A percentile compares a stretch with the other conserved stretches of the same genome.
phyloP scores from a whole-genome alignment of 352 stramenopile species.

The Globisporangium radiosum region DNA sequence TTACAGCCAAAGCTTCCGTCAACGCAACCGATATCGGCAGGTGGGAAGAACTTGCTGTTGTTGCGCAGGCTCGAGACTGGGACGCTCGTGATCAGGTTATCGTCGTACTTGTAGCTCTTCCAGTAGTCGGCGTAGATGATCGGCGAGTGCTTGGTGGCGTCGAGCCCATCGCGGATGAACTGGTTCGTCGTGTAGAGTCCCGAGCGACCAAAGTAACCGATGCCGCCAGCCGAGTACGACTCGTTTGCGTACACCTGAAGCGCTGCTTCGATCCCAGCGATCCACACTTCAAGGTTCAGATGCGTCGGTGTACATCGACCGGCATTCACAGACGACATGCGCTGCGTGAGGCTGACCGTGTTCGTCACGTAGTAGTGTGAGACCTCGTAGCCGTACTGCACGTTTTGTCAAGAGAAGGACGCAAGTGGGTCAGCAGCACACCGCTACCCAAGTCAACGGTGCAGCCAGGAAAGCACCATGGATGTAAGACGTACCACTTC shows the following conservation, averaged over 20 bases:
- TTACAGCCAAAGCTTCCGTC: slow-evolving; percentile 36
- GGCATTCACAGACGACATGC: slow-evolving; percentile 23
- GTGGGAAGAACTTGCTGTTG: slow-evolving; percentile 29
- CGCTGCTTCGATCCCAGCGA: slow-evolving; percentile 19
- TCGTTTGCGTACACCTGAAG: slow-evolving; percentile 46
- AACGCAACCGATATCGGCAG: slow-evolving; percentile 17
- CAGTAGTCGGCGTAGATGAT: slow-evolving; percentile 38
- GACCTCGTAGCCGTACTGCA: slow-evolving; percentile 18
- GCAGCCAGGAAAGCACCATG: not conserved
- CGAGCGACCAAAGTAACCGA: slow-evolving; percentile 35
- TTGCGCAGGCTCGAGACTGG: slow-evolving; percentile 15
- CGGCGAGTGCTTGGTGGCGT: slow-evolving; percentile 5
- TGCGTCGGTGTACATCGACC: slow-evolving; percentile 48
- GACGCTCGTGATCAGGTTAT: slow-evolving; percentile 29
- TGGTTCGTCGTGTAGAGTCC: slow-evolving; percentile 41
- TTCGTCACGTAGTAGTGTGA: slow-evolving; percentile 12
- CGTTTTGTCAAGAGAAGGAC: too few relatives aligned
- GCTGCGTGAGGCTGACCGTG: slow-evolving; percentile 12
- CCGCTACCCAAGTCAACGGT: too few relatives aligned
- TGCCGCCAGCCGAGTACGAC: slow-evolving; percentile 22
- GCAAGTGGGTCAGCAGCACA: too few relatives aligned
- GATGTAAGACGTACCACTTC: slow-evolving; percentile 15
- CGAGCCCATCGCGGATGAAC: slow-evolving; percentile 18
- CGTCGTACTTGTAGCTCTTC: slow-evolving; percentile 35
- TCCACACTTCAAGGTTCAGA: slow-evolving; percentile 52